A percentile compares a stretch with the other conserved stretches of the same genome.
Conservation (phyloP, 1,284 basidiomycete genomes). For the Irpex sp. region DNA sequence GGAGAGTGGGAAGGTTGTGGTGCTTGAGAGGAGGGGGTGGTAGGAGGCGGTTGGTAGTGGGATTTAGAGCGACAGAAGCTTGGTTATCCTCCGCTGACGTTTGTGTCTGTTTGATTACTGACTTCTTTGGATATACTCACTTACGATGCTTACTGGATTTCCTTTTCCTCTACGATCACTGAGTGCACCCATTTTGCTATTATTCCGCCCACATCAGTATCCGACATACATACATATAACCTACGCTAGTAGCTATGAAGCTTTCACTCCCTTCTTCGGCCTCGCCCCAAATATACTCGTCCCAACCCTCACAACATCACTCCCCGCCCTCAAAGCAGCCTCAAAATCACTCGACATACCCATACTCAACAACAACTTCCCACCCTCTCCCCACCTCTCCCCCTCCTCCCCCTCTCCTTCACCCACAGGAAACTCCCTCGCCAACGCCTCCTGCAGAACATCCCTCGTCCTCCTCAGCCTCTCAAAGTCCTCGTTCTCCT, state of each 20-base stretch:
- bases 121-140: too few relatives aligned
- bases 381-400: slow-evolving; percentile 48
- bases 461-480: slow-evolving; percentile 63
- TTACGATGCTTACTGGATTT: too few relatives aligned
- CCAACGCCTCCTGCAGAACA: slow-evolving; percentile 38
- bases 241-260: neutral
- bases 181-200: too few relatives aligned
- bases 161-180: too few relatives aligned
- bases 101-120: too few relatives aligned
- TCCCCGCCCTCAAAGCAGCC: slow-evolving; percentile 80
- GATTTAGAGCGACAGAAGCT: neutral
- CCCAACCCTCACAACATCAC: slow-evolving; percentile 88
- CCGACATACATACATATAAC: too few relatives aligned
- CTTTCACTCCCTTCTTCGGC: slow-evolving; percentile 41
- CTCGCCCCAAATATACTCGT: slow-evolving; percentile 87
- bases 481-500: slow-evolving; percentile 84
- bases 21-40: slow-evolving; percentile 35
- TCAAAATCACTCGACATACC: slow-evolving; percentile 98
- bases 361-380: slow-evolving; percentile 84
- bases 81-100: too few relatives aligned
- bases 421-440: slow-evolving; percentile 9
- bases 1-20: slow-evolving; percentile 47
- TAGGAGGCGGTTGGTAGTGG: neutral
- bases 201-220: too few relatives aligned
- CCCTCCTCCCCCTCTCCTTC: slow-evolving; percentile 13